Evolutionary conservation across 805 yeast species (phyloP).

Genomic region (Starmerella floricola): DNA sequence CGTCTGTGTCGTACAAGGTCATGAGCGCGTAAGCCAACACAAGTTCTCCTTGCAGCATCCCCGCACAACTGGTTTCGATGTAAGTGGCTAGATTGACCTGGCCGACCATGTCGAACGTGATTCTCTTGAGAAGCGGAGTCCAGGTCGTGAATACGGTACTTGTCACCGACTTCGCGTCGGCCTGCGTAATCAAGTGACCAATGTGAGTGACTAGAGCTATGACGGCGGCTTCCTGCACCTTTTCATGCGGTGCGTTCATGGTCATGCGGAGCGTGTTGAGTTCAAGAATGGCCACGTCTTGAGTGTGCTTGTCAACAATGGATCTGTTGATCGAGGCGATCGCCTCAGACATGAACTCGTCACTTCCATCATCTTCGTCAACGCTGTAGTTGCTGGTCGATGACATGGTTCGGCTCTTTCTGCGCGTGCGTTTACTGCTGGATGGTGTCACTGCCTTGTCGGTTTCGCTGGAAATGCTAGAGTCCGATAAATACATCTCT

Average conservation of each 20-base stretch:
- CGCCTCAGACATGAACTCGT: constrained; percentile 81
- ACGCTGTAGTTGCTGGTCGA: constrained; percentile 33
- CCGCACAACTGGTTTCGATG: constrained; percentile 38
- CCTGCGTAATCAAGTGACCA: constrained; percentile 60
- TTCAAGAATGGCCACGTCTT: constrained; percentile 86
- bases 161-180: constrained; percentile 66
- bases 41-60: constrained; percentile 32
- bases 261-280: constrained; percentile 93
- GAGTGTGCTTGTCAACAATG: constrained; percentile 78
- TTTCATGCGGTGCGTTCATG: constrained; percentile 89
- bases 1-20: constrained; percentile 67
- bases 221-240: constrained; percentile 72
- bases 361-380: constrained; percentile 47
- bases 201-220: constrained; percentile 59
- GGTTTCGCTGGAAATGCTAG: constrained; percentile 24
- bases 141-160: constrained; percentile 65
- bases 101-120: constrained; percentile 70
- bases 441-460: not conserved
- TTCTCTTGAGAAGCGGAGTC: constrained; percentile 72
- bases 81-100: constrained; percentile 53
- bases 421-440: constrained; percentile 12
- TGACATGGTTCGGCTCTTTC: constrained; percentile 20
- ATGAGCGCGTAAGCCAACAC: constrained; percentile 41
- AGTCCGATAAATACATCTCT: constrained; percentile 27
- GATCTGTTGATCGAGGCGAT: constrained; percentile 86